phyloP scores from a whole-genome alignment of 805 yeast genomes.

The Candida piceae region DNA sequence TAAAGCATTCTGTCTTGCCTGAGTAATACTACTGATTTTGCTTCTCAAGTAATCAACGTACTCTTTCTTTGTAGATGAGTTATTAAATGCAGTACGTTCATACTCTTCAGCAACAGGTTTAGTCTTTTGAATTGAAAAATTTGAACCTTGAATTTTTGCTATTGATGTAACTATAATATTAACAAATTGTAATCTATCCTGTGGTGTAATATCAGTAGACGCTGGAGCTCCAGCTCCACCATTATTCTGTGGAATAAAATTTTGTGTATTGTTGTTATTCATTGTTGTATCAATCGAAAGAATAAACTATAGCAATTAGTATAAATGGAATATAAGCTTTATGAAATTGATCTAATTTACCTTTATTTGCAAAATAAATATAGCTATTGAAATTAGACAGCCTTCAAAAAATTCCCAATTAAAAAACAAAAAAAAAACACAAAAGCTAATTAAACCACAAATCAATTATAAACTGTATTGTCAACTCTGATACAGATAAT shows the following conservation, averaged over 20 bases:
- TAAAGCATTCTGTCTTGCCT: conserved; percentile 25
- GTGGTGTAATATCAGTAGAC: conserved; percentile 21
- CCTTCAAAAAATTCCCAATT: too few relatives aligned
- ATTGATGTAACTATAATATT: conserved; percentile 27
- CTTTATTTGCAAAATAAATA: too few relatives aligned
- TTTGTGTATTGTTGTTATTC: conserved; percentile 1
- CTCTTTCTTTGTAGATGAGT: conserved; percentile 52
- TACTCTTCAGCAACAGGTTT: conserved; percentile 63
- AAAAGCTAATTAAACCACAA: too few relatives aligned
- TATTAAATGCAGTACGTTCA: conserved; percentile 59
- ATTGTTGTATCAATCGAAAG: too few relatives aligned
- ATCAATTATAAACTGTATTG: too few relatives aligned
- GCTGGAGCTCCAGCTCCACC: conserved; percentile 4
- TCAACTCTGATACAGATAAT: too few relatives aligned
- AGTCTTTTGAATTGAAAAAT: conserved; percentile 33
- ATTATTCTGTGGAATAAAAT: conserved; percentile 3
- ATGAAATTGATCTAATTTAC: too few relatives aligned
- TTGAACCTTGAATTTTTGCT: conserved; percentile 30
- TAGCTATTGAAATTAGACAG: too few relatives aligned
- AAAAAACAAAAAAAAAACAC: too few relatives aligned
- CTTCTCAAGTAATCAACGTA: conserved; percentile 48
- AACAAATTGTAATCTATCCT: conserved; percentile 30
- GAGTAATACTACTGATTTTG: conserved; percentile 32
- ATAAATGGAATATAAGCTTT: too few relatives aligned
- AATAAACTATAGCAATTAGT: too few relatives aligned